A percentile compares a stretch with the other conserved stretches of the same genome.
Evolutionary conservation across 345 rosid genomes (phyloP).

Genomic region (Eutrema japonicum): DNA sequence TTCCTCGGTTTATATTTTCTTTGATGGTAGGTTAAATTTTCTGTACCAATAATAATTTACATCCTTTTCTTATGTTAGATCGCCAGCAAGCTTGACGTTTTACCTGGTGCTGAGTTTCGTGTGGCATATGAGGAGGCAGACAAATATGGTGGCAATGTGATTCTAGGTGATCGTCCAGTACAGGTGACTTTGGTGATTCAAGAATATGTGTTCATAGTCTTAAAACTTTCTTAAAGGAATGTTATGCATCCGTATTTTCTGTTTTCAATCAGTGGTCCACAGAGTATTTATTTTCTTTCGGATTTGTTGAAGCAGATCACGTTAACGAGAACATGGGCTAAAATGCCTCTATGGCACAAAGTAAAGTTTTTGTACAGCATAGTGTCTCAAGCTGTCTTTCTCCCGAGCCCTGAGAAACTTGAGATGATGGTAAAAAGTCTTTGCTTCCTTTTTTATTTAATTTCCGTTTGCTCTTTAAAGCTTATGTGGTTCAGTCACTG

Average conservation of each 20-base stretch:
- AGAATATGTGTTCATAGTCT: conserved; percentile 24
- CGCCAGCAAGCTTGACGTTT: conserved; percentile 77
- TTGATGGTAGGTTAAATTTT: conserved; percentile 8
- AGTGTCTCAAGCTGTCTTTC: conserved; percentile 76
- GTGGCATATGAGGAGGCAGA: conserved; percentile 91
- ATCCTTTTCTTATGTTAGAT: conserved; percentile 52
- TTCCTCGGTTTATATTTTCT: conserved; percentile 25
- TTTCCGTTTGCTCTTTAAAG: background rate
- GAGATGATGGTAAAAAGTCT: conserved; percentile 65
- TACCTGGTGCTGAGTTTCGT: conserved; percentile 94
- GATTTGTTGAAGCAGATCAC: conserved; percentile 62
- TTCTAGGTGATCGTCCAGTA: conserved; percentile 97
- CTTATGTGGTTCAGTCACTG: background rate
- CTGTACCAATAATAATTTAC: background rate
- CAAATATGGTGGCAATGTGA: conserved; percentile 75
- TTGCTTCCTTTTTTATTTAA: background rate
- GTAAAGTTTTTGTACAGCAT: conserved; percentile 66
- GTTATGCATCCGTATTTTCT: background rate
- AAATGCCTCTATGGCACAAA: conserved; percentile 94
- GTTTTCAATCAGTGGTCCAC: background rate
- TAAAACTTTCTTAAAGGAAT: background rate
- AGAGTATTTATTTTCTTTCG: conserved; percentile 17
- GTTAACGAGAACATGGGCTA: conserved; percentile 73
- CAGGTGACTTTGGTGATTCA: conserved; percentile 52
- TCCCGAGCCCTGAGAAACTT: conserved; percentile 77